phyloP scores from a whole-genome alignment of 441 rosid species.

The Pelargonium australe region DNA sequence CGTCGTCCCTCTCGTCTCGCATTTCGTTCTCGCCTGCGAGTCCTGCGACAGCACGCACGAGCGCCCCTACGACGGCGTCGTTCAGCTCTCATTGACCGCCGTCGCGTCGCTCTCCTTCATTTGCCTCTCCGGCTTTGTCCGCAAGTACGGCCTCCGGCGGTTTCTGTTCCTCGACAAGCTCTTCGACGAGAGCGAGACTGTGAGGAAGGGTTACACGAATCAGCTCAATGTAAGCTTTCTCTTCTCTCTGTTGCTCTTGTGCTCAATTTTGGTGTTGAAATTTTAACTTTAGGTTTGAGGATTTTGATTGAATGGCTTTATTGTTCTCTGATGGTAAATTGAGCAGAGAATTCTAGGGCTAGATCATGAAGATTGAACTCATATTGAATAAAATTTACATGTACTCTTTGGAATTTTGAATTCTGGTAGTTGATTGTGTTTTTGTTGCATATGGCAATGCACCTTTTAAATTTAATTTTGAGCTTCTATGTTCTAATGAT shows the following conservation, averaged over 20 bases:
- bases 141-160: constrained; percentile 56
- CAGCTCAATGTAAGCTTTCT: constrained; percentile 64
- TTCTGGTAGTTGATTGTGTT: neutral
- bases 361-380: neutral
- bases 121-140: constrained; percentile 54
- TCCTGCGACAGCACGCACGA: constrained; percentile 61
- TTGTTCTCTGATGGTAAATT: neutral
- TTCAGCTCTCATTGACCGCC: constrained; percentile 70
- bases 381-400: neutral
- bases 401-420: neutral
- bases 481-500: too few species aligned
- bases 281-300: neutral
- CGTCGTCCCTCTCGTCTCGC: constrained; percentile 59
- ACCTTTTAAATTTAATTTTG: neutral
- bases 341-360: neutral
- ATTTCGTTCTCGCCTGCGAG: constrained; percentile 65
- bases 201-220: constrained; percentile 49
- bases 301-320: neutral
- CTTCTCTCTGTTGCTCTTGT: neutral
- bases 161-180: constrained; percentile 89
- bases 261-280: neutral
- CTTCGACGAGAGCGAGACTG: constrained; percentile 77
- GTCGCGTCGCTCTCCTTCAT: constrained; percentile 68
- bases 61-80: constrained; percentile 60
- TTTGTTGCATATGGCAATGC: neutral